phyloP scores from a whole-genome alignment of 805 yeast genomes.

The Candida wancherniae region DNA sequence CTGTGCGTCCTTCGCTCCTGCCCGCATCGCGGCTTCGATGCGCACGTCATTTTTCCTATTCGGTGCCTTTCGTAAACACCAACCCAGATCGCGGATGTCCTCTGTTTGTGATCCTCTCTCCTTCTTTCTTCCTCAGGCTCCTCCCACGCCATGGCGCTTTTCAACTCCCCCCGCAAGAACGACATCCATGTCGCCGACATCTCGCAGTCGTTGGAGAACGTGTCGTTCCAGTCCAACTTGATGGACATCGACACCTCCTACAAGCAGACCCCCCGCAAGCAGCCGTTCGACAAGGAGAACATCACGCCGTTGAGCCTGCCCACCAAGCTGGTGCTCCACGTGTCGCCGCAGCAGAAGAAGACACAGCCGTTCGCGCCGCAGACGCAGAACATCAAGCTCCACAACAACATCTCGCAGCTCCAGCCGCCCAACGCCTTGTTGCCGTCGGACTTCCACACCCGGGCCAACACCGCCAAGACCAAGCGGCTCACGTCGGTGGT shows the following conservation, averaged over 20 bases:
- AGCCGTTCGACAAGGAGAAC: constrained; percentile 15
- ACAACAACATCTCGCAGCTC: constrained; percentile 29
- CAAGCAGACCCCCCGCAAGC: constrained; percentile 26
- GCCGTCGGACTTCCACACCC: constrained; percentile 46
- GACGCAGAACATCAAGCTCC: constrained; percentile 18
- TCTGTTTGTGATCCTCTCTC: background rate
- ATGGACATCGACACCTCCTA: constrained; percentile 39
- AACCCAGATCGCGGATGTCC: background rate
- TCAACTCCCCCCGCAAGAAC: constrained; percentile 14
- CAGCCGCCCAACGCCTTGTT: constrained; percentile 27
- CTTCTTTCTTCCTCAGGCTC: background rate
- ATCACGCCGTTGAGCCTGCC: constrained; percentile 29
- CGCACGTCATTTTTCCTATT: constrained; percentile 8
- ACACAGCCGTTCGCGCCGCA: constrained; percentile 8
- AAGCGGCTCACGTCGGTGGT: constrained; percentile 86
- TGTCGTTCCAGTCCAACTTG: constrained; percentile 29
- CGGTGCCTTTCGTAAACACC: constrained; percentile 6
- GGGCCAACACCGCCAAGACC: constrained; percentile 69
- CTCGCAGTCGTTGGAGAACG: constrained; percentile 41
- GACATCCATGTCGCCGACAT: constrained; percentile 30
- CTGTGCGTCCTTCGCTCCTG: no score
- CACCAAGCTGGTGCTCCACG: constrained; percentile 28
- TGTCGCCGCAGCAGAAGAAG: constrained; percentile 15
- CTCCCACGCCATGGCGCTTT: constrained; percentile 13
- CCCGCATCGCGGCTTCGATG: no score